Percentiles rank a stretch among this genome's conserved stretches.
phyloP scores from a whole-genome alignment of 1,284 basidiomycete species.

The Spongispora temasekensis region DNA sequence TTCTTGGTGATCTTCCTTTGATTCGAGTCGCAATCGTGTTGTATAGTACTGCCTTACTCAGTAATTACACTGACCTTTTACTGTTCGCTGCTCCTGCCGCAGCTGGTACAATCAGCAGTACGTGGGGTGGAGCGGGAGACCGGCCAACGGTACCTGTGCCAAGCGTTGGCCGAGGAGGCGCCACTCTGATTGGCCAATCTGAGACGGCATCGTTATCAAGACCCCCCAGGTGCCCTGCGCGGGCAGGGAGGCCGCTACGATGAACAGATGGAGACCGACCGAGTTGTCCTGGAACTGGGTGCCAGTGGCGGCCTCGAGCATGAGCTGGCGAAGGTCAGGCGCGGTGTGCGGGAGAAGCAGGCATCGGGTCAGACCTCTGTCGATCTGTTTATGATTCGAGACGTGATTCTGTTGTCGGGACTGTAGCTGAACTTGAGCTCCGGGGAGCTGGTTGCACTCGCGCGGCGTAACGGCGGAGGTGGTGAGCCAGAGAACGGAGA shows the following conservation, averaged over 20 bases:
- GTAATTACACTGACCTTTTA: no score
- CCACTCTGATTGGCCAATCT: constrained; percentile 40
- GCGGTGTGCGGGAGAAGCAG: neutral
- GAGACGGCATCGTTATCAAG: constrained; percentile 20
- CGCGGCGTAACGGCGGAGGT: constrained; percentile 34
- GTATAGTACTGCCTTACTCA: no score
- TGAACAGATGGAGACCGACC: constrained; percentile 54
- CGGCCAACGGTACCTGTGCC: constrained; percentile 42
- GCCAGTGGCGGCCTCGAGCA: constrained; percentile 31
- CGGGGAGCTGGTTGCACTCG: constrained; percentile 41
- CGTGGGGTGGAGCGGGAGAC: constrained; percentile 7
- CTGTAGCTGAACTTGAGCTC: constrained; percentile 46
- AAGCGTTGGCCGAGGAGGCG: constrained; percentile 45
- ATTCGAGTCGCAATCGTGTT: no score
- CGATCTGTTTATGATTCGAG: constrained; percentile 42
- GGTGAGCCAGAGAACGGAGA: constrained; percentile 44
- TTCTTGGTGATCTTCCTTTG: no score
- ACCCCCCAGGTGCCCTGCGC: constrained; percentile 37
- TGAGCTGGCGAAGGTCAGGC: constrained; percentile 28
- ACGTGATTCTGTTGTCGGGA: constrained; percentile 46
- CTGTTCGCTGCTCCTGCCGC: no score
- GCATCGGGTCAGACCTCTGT: constrained; percentile 44
- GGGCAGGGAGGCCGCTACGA: constrained; percentile 54
- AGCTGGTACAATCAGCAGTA: no score
- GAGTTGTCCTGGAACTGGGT: constrained; percentile 38